These are phyloP conservation scores for Fomitopsis serialis DNA, from an alignment of 768 basidiomycete genomes.

Conservation along the genomic window DNA sequence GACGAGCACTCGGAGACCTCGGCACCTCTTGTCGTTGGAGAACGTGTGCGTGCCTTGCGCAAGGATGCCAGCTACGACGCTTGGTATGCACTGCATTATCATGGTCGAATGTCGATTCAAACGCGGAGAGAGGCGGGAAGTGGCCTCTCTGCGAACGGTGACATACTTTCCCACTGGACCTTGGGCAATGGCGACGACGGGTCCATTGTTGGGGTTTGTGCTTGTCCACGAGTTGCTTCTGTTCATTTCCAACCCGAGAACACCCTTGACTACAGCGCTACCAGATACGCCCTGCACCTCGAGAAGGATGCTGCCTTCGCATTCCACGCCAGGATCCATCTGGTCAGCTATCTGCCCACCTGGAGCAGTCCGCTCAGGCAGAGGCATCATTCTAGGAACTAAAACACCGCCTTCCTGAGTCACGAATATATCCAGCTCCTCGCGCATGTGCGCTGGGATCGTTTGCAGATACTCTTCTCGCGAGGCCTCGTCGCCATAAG, in stretches of 20 bases:
- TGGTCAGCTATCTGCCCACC: background rate
- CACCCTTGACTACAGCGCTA: too few species aligned
- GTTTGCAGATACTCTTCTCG: background rate
- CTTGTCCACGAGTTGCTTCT: too few species aligned
- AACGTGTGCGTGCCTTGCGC: background rate
- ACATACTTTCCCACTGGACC: too few species aligned
- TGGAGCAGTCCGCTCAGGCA: background rate
- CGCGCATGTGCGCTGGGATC: background rate
- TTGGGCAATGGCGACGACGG: too few species aligned
- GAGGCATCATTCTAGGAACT: background rate
- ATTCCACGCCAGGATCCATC: background rate
- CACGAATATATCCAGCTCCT: conserved; percentile 2
- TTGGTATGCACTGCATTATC: background rate
- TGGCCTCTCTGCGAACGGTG: background rate
- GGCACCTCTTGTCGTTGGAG: background rate
- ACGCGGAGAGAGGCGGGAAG: background rate
- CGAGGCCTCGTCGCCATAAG: conserved; percentile 2
- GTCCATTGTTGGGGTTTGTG: too few species aligned
- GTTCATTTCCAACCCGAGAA: too few species aligned
- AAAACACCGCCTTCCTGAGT: background rate
- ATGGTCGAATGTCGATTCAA: background rate
- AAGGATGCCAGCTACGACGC: background rate
- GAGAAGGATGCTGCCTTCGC: background rate
- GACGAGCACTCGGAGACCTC: conserved; percentile 1
- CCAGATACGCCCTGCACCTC: too few species aligned